Evolutionary conservation across 2,329 filamentous ascomycete species (phyloP), one percentile per base, ranked within the genome.

Genomic region (Trichoderma citrinoviride): DNA sequence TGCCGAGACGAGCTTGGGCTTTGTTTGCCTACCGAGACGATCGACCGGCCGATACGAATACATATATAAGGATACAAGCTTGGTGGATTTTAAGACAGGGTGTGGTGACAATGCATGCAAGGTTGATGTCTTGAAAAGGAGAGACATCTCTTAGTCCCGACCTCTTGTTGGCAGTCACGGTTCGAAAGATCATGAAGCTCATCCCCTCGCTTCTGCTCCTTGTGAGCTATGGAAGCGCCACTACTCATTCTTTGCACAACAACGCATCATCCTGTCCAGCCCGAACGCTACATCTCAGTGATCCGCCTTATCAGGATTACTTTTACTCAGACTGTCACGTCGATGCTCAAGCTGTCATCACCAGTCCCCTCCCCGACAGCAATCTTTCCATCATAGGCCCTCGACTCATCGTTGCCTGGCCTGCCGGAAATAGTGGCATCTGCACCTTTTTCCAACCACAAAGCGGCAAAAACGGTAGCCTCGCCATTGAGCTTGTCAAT

Each of bases 321-420:
- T 88, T 90, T 75, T 85, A 87, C 68, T 88, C 85, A 0, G 86
- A 89, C 70, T 89, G 86, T 72, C 80, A 87, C 67, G 79, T 81
- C 1, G 81, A 83, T 40, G 80, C 81, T 5, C 87, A 89, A 68
- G 84, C 86, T 0, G 82, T 90, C 0, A 76, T 89, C 0, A 89
- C 86, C 0, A 87, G 80, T 65, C 86, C 87, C 15, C 73, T 82
- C 0, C 70, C 78, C 1, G 78, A 81, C 17, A 86, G 82, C 64
- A 80, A 87, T 68, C 74, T 87, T 1, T 80, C 77, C 1, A 76
- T 85, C 40, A 84, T 87, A 66, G 78, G 80, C 0, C 86, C 86
- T 8, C 79, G 87, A n/a, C 73, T 90, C 23, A 77, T 87, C 21
- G 67, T 85, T 7, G 87, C 87, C 8, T 90, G 86, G 86, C 86